These are phyloP conservation scores for Debaryomyces prosopidis DNA, from an alignment of 805 yeast genomes.

Conservation along the genomic window DNA sequence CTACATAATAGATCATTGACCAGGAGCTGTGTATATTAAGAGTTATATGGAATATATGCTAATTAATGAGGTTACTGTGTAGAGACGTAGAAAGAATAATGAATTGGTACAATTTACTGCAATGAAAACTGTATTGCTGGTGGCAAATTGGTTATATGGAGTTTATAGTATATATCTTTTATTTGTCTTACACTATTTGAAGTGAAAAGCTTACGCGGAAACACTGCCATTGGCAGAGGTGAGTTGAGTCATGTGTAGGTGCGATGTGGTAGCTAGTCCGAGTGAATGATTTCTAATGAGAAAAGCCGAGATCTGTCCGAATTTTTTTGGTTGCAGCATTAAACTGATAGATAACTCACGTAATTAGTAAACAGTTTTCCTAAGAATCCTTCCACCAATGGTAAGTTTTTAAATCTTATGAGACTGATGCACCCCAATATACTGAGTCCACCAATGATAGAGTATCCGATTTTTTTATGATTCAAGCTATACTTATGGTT, in stretches of 20 bases:
- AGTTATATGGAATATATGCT: not conserved
- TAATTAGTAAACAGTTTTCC: constrained; percentile 31
- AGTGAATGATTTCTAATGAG: too few species aligned
- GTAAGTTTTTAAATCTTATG: constrained; percentile 19
- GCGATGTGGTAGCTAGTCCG: too few species aligned
- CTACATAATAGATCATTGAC: constrained; percentile 9
- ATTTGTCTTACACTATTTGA: too few species aligned
- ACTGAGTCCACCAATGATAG: constrained; percentile 35
- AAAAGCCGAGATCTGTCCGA: too few species aligned
- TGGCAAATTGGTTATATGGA: too few species aligned
- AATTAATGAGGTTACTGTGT: not conserved
- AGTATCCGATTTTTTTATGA: constrained; percentile 48
- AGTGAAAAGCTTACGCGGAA: too few species aligned
- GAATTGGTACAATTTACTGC: too few species aligned
- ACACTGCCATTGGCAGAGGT: too few species aligned
- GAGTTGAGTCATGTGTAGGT: too few species aligned
- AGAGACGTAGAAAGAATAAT: not conserved
- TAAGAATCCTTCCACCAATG: constrained; percentile 24
- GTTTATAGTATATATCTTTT: too few species aligned
- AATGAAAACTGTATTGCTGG: too few species aligned
- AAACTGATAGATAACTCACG: constrained; percentile 10
- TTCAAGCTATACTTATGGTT: constrained; percentile 36
- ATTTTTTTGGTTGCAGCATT: not conserved
- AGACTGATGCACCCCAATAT: constrained; percentile 39
- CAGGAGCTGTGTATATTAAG: not conserved